These are phyloP conservation scores for Uncinocarpus reesii DNA, from an alignment of 2,329 filamentous ascomycete species.

Conservation along the genomic window DNA sequence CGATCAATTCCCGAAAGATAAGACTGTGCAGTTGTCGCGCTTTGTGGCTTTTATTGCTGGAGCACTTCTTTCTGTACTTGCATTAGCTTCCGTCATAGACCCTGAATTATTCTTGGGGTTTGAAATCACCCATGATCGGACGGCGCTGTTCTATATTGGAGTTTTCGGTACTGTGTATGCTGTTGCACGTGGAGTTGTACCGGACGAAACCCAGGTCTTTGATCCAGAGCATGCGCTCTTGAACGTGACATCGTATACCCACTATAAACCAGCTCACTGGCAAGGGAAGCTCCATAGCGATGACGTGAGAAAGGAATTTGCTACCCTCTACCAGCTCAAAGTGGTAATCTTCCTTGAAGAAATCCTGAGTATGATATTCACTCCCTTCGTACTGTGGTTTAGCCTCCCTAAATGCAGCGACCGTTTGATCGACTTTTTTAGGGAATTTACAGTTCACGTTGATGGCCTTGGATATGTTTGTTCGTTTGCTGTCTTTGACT, in stretches of 20 bases:
- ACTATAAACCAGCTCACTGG: slow-evolving; percentile 86
- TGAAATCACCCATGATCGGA: slow-evolving; percentile 79
- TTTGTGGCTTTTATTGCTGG: slow-evolving; percentile 83
- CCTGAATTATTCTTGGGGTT: slow-evolving; percentile 85
- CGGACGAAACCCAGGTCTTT: slow-evolving; percentile 79
- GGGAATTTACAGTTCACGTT: slow-evolving; percentile 93
- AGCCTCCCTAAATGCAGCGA: slow-evolving; percentile 82
- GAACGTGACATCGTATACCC: slow-evolving; percentile 84
- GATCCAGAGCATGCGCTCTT: slow-evolving; percentile 82
- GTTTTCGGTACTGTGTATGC: slow-evolving; percentile 76
- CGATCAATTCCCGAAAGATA: slow-evolving; percentile 92
- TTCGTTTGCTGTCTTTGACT: slow-evolving; percentile 94
- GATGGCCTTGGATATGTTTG: slow-evolving; percentile 94
- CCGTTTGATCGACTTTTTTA: slow-evolving; percentile 92
- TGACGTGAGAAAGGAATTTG: slow-evolving; percentile 84
- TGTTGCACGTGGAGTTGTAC: slow-evolving; percentile 68
- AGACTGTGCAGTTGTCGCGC: slow-evolving; percentile 72
- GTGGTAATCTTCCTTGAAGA: slow-evolving; percentile 87
- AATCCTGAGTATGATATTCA: slow-evolving; percentile 81
- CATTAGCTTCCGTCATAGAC: slow-evolving; percentile 74
- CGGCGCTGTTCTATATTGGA: slow-evolving; percentile 81
- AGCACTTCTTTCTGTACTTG: slow-evolving; percentile 74
- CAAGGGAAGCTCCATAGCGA: slow-evolving; percentile 81
- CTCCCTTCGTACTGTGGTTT: slow-evolving; percentile 77
- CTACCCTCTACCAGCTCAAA: slow-evolving; percentile 82